Percentiles rank a stretch among this genome's conserved stretches.
These are phyloP conservation scores for Sclerotinia nivalis DNA, from an alignment of 2,329 filamentous ascomycete species.

Conservation along the genomic window DNA sequence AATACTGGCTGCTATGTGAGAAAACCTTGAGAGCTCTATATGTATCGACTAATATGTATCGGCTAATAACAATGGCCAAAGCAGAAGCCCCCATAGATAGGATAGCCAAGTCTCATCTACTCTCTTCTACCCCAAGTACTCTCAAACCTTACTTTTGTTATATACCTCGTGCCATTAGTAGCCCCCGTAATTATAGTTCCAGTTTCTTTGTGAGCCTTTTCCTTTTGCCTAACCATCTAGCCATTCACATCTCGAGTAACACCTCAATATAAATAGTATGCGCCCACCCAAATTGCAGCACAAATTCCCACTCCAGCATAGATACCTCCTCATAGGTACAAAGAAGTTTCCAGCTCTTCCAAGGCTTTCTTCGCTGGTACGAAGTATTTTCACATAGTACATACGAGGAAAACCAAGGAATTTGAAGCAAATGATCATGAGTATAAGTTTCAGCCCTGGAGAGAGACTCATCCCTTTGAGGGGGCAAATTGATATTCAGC, in stretches of 20 bases:
- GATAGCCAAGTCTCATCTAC: neutral
- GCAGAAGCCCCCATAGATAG: neutral
- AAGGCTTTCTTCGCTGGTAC: constrained; percentile 2
- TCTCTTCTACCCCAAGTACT: neutral
- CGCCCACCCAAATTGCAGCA: constrained; percentile 12
- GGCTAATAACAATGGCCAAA: neutral
- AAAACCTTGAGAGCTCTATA: neutral
- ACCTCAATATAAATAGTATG: neutral
- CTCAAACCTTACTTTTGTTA: neutral
- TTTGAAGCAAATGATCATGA: neutral
- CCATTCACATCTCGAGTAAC: constrained; percentile 7
- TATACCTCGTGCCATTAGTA: neutral
- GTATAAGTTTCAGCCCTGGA: constrained; percentile 10
- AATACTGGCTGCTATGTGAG: neutral
- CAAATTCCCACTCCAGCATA: neutral
- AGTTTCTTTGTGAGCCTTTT: constrained; percentile 1
- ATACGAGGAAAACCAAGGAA: neutral
- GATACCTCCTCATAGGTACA: constrained; percentile 1
- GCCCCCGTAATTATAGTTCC: neutral
- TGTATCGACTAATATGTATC: neutral
- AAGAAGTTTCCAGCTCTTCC: constrained; percentile 10
- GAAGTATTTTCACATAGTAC: neutral
- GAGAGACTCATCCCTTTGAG: constrained; percentile 11
- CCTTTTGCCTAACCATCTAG: neutral
- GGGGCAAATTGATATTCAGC: neutral